Percentiles rank a stretch among this genome's conserved stretches.
These are phyloP conservation scores for Pichia cabralensis DNA, from an alignment of 805 yeast species.

Conservation along the genomic window DNA sequence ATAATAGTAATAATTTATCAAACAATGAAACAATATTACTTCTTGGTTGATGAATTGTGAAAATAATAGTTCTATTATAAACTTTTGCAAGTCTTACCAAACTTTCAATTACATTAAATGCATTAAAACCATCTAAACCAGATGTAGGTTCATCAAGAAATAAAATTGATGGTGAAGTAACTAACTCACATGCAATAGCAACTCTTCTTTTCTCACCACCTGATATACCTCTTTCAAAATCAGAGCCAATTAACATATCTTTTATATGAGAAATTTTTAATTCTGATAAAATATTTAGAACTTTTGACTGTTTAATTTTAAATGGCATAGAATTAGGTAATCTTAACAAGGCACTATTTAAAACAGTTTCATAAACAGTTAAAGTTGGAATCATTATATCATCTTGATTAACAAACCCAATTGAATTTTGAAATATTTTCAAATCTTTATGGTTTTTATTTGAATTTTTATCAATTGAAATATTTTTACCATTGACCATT, in stretches of 20 bases:
- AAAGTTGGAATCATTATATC: slow-evolving; percentile 84
- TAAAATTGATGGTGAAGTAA: slow-evolving; percentile 75
- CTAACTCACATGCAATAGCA: slow-evolving; percentile 87
- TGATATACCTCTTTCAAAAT: slow-evolving; percentile 82
- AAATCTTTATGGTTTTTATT: too few species aligned
- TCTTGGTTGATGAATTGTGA: slow-evolving; percentile 95
- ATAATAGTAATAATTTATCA: slow-evolving; percentile 69
- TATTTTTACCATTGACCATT: slow-evolving; percentile 60
- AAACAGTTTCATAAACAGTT: slow-evolving; percentile 91
- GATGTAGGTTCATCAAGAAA: slow-evolving; percentile 92
- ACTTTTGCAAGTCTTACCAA: slow-evolving; percentile 70
- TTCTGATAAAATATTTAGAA: slow-evolving; percentile 75
- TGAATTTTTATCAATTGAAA: slow-evolving; percentile 16
- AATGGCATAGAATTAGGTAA: slow-evolving; percentile 75
- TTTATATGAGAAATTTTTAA: slow-evolving; percentile 74
- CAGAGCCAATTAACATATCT: slow-evolving; percentile 82
- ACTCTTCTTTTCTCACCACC: slow-evolving; percentile 92
- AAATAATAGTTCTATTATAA: slow-evolving; percentile 77
- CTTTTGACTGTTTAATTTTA: slow-evolving; percentile 65
- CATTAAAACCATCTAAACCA: slow-evolving; percentile 90
- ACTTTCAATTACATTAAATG: slow-evolving; percentile 81
- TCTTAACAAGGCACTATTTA: slow-evolving; percentile 82
- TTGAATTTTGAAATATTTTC: slow-evolving; percentile 49
- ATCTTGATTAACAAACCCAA: slow-evolving; percentile 96
- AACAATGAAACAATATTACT: slow-evolving; percentile 89